Evolutionary conservation across 768 basidiomycete species (phyloP), one percentile per base, ranked within the genome.

Genomic region (Russula sp.): DNA sequence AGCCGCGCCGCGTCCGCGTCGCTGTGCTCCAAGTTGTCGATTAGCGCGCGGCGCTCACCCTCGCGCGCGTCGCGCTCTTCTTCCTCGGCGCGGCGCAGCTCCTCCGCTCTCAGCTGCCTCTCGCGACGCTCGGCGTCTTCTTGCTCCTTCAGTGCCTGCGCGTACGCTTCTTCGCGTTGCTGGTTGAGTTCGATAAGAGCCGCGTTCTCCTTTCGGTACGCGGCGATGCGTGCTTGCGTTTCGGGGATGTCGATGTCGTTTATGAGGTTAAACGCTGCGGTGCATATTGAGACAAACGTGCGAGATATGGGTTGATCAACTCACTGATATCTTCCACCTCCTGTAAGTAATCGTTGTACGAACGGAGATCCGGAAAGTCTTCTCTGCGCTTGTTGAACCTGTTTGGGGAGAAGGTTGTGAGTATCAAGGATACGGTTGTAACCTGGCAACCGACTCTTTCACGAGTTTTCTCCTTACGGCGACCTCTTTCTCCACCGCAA

Each of bases 321-420:
- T 71, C 66, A 86, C 87, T 84, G 68, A 98, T 88, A 69, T 97
- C 92, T 75, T 99, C 96, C 2, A 95, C 94, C 73, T 92, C 86
- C 74, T 99, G 94, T 11, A 99, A 82, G 72, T 98, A 98, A 72
- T 98, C 90, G 70, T 99, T 97, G 74, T 95, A 98, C 16, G 83
- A 79, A 11, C 83, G 80, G 47, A 91, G 78, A 71, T 88, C 86
- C 0, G 76, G 74, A 72, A 99, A 99, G 74, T 99, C 97, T 59
- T 95, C 91, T 47, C 86, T 77, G 35, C 88, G 82, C 75, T 98
- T 98, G 75, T 98, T 98, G 73, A 98, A 98, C 68, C 95, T 98
- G 66, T 44, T 50, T 45, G 42, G 14, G 35, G 34, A 37, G 10
- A 39, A 31, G 27, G 2, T 27, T 22, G 27, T 49, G 35, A 56